Conservation (phyloP, 768 basidiomycete genomes). For the Hemileccinum impolitum region DNA sequence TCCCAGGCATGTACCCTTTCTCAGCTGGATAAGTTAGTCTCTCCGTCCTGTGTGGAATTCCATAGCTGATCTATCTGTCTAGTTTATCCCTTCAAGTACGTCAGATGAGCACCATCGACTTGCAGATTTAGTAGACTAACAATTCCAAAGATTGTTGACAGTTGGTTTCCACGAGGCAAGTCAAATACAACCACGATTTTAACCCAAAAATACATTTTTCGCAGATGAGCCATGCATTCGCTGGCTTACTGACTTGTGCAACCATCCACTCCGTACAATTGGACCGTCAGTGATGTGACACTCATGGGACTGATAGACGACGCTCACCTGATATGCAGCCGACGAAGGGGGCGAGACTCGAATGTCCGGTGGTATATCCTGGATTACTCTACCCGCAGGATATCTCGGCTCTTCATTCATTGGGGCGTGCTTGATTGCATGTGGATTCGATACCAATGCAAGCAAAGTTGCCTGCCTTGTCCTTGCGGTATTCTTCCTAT, state of each 20-base stretch:
- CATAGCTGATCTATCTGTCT: slow-evolving; percentile 10
- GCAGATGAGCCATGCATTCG: slow-evolving; percentile 84
- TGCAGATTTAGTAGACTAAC: slow-evolving; percentile 14
- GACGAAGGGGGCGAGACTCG: slow-evolving; percentile 85
- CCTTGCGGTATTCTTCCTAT: slow-evolving; percentile 79
- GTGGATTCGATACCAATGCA: slow-evolving; percentile 86
- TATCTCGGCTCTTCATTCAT: slow-evolving; percentile 85
- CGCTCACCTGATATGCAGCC: slow-evolving; percentile 39
- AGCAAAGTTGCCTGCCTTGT: slow-evolving; percentile 80
- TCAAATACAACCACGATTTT: slow-evolving; percentile 5
- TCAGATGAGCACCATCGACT: slow-evolving; percentile 7
- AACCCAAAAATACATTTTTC: slow-evolving; percentile 1
- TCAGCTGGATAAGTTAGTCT: slow-evolving; percentile 69
- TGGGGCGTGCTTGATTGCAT: slow-evolving; percentile 82
- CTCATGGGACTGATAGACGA: neutral
- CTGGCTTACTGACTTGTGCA: slow-evolving; percentile 82
- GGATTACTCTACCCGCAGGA: slow-evolving; percentile 81
- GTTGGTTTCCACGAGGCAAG: slow-evolving; percentile 86
- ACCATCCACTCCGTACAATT: slow-evolving; percentile 81
- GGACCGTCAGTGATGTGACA: slow-evolving; percentile 58
- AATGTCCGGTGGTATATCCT: slow-evolving; percentile 84
- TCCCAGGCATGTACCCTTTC: slow-evolving; percentile 70
- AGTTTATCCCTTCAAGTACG: slow-evolving; percentile 94
- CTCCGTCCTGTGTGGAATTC: neutral
- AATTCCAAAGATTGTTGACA: slow-evolving; percentile 59